Evolutionary conservation across 371 early-diverging fungal species (phyloP).

Genomic region (Circinella umbellata): DNA sequence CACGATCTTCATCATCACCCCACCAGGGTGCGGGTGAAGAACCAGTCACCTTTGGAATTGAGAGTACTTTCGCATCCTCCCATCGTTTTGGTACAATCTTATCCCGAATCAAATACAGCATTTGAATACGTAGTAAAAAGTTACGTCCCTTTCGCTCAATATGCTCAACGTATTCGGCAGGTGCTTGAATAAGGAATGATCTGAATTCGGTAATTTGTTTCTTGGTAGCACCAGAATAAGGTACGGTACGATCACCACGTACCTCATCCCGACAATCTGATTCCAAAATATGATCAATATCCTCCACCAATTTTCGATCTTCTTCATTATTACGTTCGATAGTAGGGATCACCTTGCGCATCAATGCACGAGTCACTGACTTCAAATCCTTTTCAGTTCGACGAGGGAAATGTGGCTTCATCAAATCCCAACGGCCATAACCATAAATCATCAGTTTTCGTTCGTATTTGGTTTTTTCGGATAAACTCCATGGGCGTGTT

Average conservation of each 20-base stretch:
- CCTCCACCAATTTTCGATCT: constrained; percentile 47
- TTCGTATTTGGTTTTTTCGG: constrained; percentile 81
- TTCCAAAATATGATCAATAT: constrained; percentile 45
- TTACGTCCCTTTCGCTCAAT: constrained; percentile 74
- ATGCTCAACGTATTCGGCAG: constrained; percentile 76
- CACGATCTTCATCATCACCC: constrained; percentile 84
- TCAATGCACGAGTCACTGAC: constrained; percentile 52
- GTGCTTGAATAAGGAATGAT: constrained; percentile 73
- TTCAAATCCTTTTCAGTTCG: constrained; percentile 64
- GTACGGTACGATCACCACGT: constrained; percentile 49
- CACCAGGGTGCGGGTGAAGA: constrained; percentile 80
- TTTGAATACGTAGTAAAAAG: constrained; percentile 75
- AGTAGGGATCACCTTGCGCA: constrained; percentile 39
- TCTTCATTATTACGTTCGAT: constrained; percentile 47
- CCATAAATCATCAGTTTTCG: constrained; percentile 86
- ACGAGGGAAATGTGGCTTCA: constrained; percentile 62
- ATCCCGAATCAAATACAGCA: constrained; percentile 76
- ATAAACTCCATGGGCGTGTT: constrained; percentile 72
- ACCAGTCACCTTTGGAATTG: constrained; percentile 64
- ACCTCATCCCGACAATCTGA: constrained; percentile 42
- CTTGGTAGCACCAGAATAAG: constrained; percentile 65
- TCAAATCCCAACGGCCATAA: constrained; percentile 77
- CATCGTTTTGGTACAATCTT: constrained; percentile 60
- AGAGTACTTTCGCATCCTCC: constrained; percentile 48
- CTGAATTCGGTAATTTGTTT: constrained; percentile 65